Percentiles rank a stretch among this genome's conserved stretches.
phyloP scores from a whole-genome alignment of 257 asterid species.

The Solanum ossicruentum region DNA sequence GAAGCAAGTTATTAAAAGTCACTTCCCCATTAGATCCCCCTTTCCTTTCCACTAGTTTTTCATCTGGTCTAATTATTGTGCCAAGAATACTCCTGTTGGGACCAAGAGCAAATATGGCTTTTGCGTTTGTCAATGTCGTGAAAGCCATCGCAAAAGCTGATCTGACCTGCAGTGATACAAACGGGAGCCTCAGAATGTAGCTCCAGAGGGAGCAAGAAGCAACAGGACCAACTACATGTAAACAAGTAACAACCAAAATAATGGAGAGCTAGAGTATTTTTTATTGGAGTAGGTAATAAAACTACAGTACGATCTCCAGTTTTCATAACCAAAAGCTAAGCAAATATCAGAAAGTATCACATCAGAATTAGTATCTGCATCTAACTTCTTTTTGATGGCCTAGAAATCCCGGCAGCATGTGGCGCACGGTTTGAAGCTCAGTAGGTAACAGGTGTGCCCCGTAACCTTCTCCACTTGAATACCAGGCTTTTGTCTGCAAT shows the following conservation, averaged over 20 bases:
- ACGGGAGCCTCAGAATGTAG: neutral
- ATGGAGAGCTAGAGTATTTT: neutral
- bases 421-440: neutral
- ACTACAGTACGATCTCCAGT: neutral
- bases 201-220: neutral
- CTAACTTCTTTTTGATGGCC: neutral
- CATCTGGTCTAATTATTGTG: conserved; percentile 73
- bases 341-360: neutral
- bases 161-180: conserved; percentile 41
- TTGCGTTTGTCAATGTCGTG: conserved; percentile 48
- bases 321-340: neutral
- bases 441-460: neutral
- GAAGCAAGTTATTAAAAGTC: conserved; percentile 37
- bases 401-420: neutral
- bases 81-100: conserved; percentile 74
- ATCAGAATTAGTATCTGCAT: neutral
- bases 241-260: neutral
- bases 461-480: neutral
- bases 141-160: conserved; percentile 91
- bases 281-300: neutral
- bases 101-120: conserved; percentile 45
- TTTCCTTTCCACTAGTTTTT: conserved; percentile 66
- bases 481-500: neutral
- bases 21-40: conserved; percentile 55
- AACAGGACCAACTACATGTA: neutral